Evolutionary conservation across 2,329 filamentous ascomycete genomes (phyloP), one percentile per base, ranked within the genome.

Genomic region (Colletotrichum liaoningense): DNA sequence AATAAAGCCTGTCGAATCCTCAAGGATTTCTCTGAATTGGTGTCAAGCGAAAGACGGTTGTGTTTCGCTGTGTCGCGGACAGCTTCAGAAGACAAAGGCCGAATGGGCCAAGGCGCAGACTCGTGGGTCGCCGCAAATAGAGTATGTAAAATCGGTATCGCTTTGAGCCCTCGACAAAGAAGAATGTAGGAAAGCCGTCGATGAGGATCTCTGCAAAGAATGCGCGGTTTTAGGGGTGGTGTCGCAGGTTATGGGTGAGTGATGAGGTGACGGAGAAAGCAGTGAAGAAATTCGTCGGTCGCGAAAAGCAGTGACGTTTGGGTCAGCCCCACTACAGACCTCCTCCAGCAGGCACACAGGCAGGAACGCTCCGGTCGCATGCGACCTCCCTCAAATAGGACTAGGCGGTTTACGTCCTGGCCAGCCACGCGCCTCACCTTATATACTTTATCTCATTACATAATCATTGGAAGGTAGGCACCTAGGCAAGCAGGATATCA

Each of bases 281-380:
- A 42, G 52, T 63, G 63, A 74, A 74, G 68, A 74, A 74, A 68
- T 68, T 72, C 72, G 59, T 55, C 67, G n/a, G 60, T 74, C 72
- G 72, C 71, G 56, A 73, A 71, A 63, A 73, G 72, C 74, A 73
- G 69, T 69, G 74, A 75, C 74, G 74, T 75, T 75, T 75, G 72
- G 72, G 66, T 71, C 54, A 71, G 73, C 73, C 66, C 64, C 71
- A 65, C 71, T 42, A 65, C 30, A 59, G 59, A 59, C 42, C 56
- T 35, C 38, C 55, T 52, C 42, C 62, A 63, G 57, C 67, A 75
- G 55, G 59, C 56, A 56, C 7, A 56, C 52, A 73, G 60, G 71
- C 68, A 73, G 67, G 71, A 73, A 71, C 59, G 19, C 42, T 65
- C 69, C 24, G 65, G 24, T 57, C 57, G 67, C 60, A 66, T 71